Evolutionary conservation across 345 rosid species (phyloP), one percentile per base, ranked within the genome.

Genomic region (Cardamine occulta): DNA sequence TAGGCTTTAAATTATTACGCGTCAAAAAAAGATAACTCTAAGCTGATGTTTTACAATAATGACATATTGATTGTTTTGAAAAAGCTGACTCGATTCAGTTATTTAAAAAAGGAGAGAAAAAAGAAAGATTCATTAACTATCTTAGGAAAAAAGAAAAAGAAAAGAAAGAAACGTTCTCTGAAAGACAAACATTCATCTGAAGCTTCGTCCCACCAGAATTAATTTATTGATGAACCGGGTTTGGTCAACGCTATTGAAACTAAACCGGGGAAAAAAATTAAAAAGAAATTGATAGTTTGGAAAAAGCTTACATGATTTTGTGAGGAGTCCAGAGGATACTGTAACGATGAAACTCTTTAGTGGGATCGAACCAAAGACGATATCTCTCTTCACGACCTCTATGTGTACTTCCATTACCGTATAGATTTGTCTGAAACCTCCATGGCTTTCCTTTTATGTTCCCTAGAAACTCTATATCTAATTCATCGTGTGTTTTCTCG

Each of bases 331-430:
- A 95, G 5, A 89, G 87, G 39, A 95, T 92, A 81, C 96, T 90
- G 68, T 92, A 95, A 19, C 96, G 80, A 49, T 92, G 99, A 77
- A 86, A 92, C 49, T 88, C 94, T 72, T 82, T 84, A 3, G 96
- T 68, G 8, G 99, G 99, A 80, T 92, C 98, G 17, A 95, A 95
- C 99, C 99, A 95, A 8, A 95, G 87, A 7, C 86, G 82, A 72
- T 95, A 93, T 63, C 99, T 83, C 54, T 90, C 99, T 78, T 95
- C 99, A 68, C 99, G 80, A 9, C 99, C 99, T n/a, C 90, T 82
- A 19, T 29, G 62, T 0, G 91, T 88, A 86, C 99, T 95, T n/a
- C 99, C 99, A 51, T 95, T 92, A 0, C 97, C 97, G 26, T 95
- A 95, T 60, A 92, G 68, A 76, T 95, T 95, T 4, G 99, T 95